Evolutionary conservation across 2,329 filamentous ascomycete species (phyloP), one percentile per base, ranked within the genome.

Genomic region (Talaromyces islandicus): DNA sequence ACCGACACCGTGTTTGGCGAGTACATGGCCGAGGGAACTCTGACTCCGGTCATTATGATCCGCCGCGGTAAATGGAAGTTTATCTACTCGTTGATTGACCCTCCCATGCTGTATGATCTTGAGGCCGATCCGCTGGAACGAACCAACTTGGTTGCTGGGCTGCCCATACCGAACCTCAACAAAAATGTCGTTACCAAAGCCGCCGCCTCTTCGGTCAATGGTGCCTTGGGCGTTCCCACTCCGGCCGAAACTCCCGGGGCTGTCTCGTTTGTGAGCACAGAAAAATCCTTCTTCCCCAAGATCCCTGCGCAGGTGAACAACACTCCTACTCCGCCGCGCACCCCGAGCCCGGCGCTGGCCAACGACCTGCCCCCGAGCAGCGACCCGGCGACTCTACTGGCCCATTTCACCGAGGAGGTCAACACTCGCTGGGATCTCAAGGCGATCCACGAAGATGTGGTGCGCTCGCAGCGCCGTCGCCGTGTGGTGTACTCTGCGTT

Each of bases 1-100:
- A 87, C 88, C 62, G 92, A 97, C 73, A 94, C 90, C 11, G 92
- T 94, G n/a, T 89, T 93, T 68, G 92, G 91, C 62, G 92, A 97
- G 78, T 97, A 97, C 78, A 96, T 93, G 70, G 92, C 91, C 55
- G 92, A 97, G 76, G 92, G 92, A 54, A 96, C 92, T 1, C 82
- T 96, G 59, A 87, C 89, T 4, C 92, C 92, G 1, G 84, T 95
- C 60, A 91, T 96, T 82, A 97, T 97, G 92, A 97, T 97, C 70
- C 87, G 90, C 60, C 88, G 91, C 58, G 91, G 91, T 9, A 82
- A 84, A 53, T 97, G 91, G 91, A 97, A 97, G 80, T 96, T 92
- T 74, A 86, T 94, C 64, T 91, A 85, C 64, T 96, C 91, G 69
- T 87, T 92, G 7, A 88, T 87, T 24, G 92, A 97, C 70, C 87